Conservation (phyloP, 768 basidiomycete genomes). For the Collybiopsis confluens region DNA sequence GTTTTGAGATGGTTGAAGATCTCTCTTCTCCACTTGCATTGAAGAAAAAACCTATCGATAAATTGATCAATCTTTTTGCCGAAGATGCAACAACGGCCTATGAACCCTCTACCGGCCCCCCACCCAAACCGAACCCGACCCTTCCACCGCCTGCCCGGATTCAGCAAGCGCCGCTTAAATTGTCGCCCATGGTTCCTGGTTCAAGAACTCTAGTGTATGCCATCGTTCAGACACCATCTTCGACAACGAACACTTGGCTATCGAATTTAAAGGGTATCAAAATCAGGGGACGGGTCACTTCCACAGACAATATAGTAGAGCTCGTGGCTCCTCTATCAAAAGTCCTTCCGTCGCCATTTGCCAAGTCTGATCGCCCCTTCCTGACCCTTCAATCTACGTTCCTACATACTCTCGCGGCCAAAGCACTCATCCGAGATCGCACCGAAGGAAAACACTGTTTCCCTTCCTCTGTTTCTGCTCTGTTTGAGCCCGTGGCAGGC, state of each 20-base stretch:
- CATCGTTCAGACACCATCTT: conserved; percentile 26
- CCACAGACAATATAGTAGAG: background rate
- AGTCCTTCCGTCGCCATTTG: background rate
- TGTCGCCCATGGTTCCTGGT: conserved; percentile 27
- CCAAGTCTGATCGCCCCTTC: background rate
- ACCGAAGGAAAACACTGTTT: too few relatives aligned
- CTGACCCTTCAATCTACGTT: too few relatives aligned
- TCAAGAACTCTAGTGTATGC: conserved; percentile 14
- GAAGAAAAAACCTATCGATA: background rate
- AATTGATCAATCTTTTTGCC: conserved; percentile 14
- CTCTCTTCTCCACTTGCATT: conserved; percentile 13
- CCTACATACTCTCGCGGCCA: too few relatives aligned
- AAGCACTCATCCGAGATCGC: too few relatives aligned
- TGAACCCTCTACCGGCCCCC: conserved; percentile 11
- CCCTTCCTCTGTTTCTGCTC: too few relatives aligned
- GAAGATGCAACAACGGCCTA: background rate
- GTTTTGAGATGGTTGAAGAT: conserved; percentile 16
- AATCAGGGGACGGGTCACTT: conserved; percentile 16
- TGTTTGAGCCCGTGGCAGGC: too few relatives aligned
- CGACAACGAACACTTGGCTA: conserved; percentile 29
- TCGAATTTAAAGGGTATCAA: conserved; percentile 26
- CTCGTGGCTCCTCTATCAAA: background rate
- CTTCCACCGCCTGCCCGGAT: conserved; percentile 26
- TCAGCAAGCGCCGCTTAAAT: conserved; percentile 28
- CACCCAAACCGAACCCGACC: conserved; percentile 26